A percentile compares a stretch with the other conserved stretches of the same genome.
These are phyloP conservation scores for Trichoderma simmonsii DNA, from an alignment of 2,329 filamentous ascomycete genomes.

Conservation along the genomic window DNA sequence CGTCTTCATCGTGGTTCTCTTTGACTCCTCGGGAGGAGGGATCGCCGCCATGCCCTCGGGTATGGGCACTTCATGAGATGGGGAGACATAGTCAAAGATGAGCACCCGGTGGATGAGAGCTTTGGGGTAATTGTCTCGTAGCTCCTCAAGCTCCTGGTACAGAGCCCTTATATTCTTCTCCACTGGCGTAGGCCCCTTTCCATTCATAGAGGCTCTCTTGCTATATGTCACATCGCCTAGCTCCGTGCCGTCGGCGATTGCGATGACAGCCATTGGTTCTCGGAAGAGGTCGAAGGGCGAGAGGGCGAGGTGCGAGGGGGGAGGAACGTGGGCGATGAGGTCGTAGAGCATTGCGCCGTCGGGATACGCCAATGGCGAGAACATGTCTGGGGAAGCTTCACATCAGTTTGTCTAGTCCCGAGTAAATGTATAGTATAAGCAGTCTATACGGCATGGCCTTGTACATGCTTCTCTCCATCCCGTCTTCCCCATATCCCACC, in stretches of 20 bases:
- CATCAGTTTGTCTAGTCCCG: slow-evolving; percentile 23
- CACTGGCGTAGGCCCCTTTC: slow-evolving; percentile 46
- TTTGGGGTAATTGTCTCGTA: slow-evolving; percentile 71
- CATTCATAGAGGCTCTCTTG: slow-evolving; percentile 53
- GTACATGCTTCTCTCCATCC: neutral
- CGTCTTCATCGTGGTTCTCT: slow-evolving; percentile 76
- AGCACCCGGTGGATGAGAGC: slow-evolving; percentile 75
- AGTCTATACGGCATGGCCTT: neutral
- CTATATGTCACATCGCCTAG: slow-evolving; percentile 53
- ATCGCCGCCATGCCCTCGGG: slow-evolving; percentile 69
- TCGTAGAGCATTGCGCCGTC: slow-evolving; percentile 85
- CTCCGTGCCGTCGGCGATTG: slow-evolving; percentile 77
- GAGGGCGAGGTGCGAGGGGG: slow-evolving; percentile 73
- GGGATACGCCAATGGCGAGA: slow-evolving; percentile 85
- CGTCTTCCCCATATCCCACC: neutral
- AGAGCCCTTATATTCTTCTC: slow-evolving; percentile 58
- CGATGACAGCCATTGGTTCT: slow-evolving; percentile 79
- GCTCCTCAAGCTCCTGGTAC: slow-evolving; percentile 65
- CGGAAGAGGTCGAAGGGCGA: slow-evolving; percentile 89
- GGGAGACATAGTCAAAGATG: slow-evolving; percentile 68
- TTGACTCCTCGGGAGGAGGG: slow-evolving; percentile 64
- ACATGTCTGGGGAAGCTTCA: slow-evolving; percentile 65
- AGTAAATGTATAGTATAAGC: neutral
- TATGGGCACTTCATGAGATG: slow-evolving; percentile 49
- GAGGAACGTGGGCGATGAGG: slow-evolving; percentile 73